Evolutionary conservation across 306 rosid species (phyloP).

Genomic region (Ceratonia siliqua): DNA sequence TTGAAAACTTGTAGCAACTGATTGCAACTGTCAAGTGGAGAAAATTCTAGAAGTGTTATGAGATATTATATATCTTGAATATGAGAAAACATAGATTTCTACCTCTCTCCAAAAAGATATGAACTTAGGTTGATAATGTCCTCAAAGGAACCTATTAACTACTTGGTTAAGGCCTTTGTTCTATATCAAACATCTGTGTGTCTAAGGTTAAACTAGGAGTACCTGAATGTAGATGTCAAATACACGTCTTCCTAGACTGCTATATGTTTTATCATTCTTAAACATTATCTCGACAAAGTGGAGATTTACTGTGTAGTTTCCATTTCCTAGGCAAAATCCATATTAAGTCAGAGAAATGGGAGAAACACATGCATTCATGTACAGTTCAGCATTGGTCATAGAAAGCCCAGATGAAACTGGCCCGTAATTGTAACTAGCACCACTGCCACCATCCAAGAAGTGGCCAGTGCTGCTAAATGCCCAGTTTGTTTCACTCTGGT

Average conservation of each 20-base stretch:
- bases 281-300: slow-evolving; percentile 59
- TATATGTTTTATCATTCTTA: slow-evolving; percentile 24
- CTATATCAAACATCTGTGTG: not conserved
- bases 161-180: not conserved
- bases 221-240: slow-evolving; percentile 66
- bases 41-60: not conserved
- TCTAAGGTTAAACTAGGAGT: not conserved
- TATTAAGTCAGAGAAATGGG: slow-evolving; percentile 64
- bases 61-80: not conserved
- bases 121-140: not conserved
- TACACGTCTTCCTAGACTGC: slow-evolving; percentile 54
- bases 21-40: not conserved
- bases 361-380: slow-evolving; percentile 68
- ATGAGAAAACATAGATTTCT: not conserved
- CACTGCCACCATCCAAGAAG: slow-evolving; percentile 13
- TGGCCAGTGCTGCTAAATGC: slow-evolving; percentile 37
- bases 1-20: not conserved
- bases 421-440: not conserved
- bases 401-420: slow-evolving; percentile 31
- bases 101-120: not conserved
- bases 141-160: not conserved
- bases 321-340: slow-evolving; percentile 56
- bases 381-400: slow-evolving; percentile 41
- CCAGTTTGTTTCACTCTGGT: slow-evolving; percentile 32
- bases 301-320: slow-evolving; percentile 51